phyloP scores from a whole-genome alignment of 169 alveolate genomes.

The Besnoitia besnoiti region DNA sequence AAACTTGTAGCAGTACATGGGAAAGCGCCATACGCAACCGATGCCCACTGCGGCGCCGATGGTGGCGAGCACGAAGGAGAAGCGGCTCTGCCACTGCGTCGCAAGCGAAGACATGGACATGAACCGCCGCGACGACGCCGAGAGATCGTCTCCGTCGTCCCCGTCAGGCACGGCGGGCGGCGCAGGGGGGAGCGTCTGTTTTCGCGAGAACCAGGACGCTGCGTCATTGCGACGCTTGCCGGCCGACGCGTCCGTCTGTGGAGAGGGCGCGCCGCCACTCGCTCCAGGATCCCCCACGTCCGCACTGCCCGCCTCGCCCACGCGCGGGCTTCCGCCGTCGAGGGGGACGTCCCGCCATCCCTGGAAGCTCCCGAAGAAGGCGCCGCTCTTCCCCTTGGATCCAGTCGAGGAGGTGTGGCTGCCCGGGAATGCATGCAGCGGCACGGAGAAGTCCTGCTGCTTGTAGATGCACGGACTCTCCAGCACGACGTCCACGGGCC shows the following conservation, averaged over 20 bases:
- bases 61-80: constrained; percentile 14
- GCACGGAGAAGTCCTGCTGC: neutral
- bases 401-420: neutral
- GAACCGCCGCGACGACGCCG: neutral
- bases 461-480: neutral
- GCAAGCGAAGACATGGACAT: neutral
- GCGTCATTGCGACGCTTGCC: too few relatives aligned
- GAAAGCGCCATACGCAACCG: constrained; percentile 60
- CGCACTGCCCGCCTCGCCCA: too few relatives aligned
- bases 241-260: too few relatives aligned
- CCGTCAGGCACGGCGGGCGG: neutral
- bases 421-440: neutral
- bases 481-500: neutral
- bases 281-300: too few relatives aligned
- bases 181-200: too few relatives aligned
- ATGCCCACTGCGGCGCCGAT: constrained; percentile 54
- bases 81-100: neutral
- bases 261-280: too few relatives aligned
- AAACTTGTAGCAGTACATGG: constrained; percentile 49
- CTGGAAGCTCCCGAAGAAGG: neutral
- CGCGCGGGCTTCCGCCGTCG: too few relatives aligned
- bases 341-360: neutral
- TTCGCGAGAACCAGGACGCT: too few relatives aligned
- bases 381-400: neutral
- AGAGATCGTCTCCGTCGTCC: neutral